Evolutionary conservation across 768 basidiomycete species (phyloP), one percentile per base, ranked within the genome.

Genomic region (Antrodiella citrinella): DNA sequence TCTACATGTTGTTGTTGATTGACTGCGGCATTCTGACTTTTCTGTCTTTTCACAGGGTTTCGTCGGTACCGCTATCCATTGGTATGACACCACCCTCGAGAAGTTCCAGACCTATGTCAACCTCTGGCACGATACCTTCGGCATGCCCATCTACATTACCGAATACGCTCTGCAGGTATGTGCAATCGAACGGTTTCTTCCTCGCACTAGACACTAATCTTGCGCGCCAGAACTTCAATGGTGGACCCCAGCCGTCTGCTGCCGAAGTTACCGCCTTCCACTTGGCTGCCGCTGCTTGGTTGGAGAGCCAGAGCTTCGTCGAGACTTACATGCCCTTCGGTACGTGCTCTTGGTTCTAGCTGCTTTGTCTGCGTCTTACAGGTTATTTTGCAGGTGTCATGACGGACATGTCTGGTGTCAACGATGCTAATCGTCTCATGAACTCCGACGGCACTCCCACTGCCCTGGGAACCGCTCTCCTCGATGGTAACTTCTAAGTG

Each of bases 101-200:
- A 69, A 69, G 9, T 73, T 91, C 60, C 72, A 78, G 48, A n/a
- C 50, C 11, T 84, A 81, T 64, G 63, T 84, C 45, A 57, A 58
- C 7, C 56, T 65, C 1, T 75, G 76, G 58, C 67, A 86, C 59
- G 52, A 54, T 38, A 66, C 65, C 1, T 82, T 77, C 58, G 26
- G 51, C 13, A 57, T 60, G 49, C 64, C 65, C 23, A 67, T 90
- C 58, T 79, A 75, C 74, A 62, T 84, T 51, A 85, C 85, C 3
- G 89, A 92, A 60, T 82, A 77, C 57, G 87, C 86, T 53, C 82
- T 79, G 68, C 71, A 80, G 69, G 85, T 64, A 40, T 1, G 55
- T 45, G 25, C 9, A 4, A 3, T 9, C 20, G 45, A 38, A 10
- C 10, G 35, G 25, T 18, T 19, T 30, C 42, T 3, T 2, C 1